Evolutionary conservation across 768 basidiomycete species (phyloP).

Genomic region (Phaeolepiota aurea): DNA sequence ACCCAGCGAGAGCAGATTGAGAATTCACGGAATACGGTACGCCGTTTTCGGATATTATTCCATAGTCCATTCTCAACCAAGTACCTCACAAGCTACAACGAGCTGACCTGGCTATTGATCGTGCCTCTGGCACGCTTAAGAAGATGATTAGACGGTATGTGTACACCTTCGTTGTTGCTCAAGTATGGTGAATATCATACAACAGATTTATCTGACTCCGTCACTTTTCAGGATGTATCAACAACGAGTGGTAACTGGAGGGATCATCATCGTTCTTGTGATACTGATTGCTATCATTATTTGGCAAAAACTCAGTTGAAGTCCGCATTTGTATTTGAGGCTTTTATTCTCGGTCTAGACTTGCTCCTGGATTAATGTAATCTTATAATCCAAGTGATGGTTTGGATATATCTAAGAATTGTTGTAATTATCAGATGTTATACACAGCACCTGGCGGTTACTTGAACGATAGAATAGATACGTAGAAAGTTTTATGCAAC

Average conservation of each 20-base stretch:
- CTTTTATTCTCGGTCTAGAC: no score
- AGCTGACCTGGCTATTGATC: slow-evolving; percentile 85
- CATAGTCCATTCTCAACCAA: slow-evolving; percentile 2
- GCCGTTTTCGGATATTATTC: slow-evolving; percentile 14
- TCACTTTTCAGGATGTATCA: slow-evolving; percentile 86
- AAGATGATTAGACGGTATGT: slow-evolving; percentile 92
- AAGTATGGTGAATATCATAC: not conserved
- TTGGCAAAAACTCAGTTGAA: slow-evolving; percentile 62
- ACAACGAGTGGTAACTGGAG: slow-evolving; percentile 81
- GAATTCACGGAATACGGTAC: slow-evolving; percentile 82
- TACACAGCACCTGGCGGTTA: no score
- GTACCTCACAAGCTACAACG: slow-evolving; percentile 55
- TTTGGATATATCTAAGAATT: no score
- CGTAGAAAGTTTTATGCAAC: no score
- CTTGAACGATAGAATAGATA: no score
- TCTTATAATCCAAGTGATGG: not conserved
- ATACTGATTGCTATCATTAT: slow-evolving; percentile 75
- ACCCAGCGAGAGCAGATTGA: slow-evolving; percentile 91
- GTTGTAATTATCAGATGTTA: no score
- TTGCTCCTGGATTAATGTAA: not conserved
- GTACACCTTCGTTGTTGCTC: not conserved
- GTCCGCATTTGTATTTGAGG: no score
- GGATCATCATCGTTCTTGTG: slow-evolving; percentile 79
- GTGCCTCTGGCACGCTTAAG: slow-evolving; percentile 86
- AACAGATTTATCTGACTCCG: slow-evolving; percentile 24